Conservation (phyloP, 1,139 yeast genomes). For the Suhomyces bolitotheri region DNA sequence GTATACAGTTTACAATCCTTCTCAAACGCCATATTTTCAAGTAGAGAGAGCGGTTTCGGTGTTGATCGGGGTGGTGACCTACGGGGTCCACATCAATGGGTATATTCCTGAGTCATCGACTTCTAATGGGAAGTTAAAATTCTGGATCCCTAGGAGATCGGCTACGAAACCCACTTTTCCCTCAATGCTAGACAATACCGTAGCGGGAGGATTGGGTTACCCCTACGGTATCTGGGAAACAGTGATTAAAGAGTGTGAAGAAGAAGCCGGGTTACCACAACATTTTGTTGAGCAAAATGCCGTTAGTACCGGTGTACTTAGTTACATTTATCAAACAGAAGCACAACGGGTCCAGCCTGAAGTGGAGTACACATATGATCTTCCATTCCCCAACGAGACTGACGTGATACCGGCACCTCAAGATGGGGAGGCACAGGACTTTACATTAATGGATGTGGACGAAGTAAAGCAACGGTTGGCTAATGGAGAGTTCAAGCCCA, state of each 20-base stretch:
- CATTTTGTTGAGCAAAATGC: slow-evolving; percentile 49
- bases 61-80: slow-evolving; percentile 79
- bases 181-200: slow-evolving; percentile 85
- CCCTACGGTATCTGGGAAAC: slow-evolving; percentile 80
- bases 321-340: slow-evolving; percentile 60
- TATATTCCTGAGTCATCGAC: slow-evolving; percentile 48
- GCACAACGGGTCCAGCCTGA: slow-evolving; percentile 79
- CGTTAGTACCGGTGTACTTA: slow-evolving; percentile 61
- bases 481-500: slow-evolving; percentile 76
- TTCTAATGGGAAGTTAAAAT: slow-evolving; percentile 46
- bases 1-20: slow-evolving; percentile 67
- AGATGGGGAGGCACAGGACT: slow-evolving; percentile 85
- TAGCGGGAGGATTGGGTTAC: slow-evolving; percentile 91
- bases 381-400: slow-evolving; percentile 51
- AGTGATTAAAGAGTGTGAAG: slow-evolving; percentile 78
- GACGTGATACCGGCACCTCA: slow-evolving; percentile 64
- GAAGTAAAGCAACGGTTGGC: slow-evolving; percentile 53
- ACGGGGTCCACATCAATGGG: slow-evolving; percentile 88
- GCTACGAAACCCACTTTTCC: slow-evolving; percentile 82
- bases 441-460: slow-evolving; percentile 58
- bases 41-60: slow-evolving; percentile 84
- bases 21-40: slow-evolving; percentile 56
- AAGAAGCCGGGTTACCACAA: slow-evolving; percentile 80
- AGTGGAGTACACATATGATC: slow-evolving; percentile 76
- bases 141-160: slow-evolving; percentile 89